Conservation (phyloP, 208 protist genomes). For the Acanthamoeba triangularis region DNA sequence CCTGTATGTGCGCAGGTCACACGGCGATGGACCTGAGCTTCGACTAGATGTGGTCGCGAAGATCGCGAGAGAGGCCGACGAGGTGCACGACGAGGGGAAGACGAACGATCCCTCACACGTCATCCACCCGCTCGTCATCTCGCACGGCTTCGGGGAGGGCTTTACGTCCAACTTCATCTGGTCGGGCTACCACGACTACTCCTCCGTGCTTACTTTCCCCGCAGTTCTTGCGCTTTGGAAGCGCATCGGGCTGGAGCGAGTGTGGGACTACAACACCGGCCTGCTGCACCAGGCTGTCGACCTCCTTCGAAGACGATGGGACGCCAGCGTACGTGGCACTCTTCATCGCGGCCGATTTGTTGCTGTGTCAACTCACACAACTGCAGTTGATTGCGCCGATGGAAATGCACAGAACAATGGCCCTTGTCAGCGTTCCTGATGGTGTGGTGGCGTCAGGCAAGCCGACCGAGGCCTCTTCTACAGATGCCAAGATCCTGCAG, state of each 20-base stretch:
- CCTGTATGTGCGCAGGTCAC: background rate
- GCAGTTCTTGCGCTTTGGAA: slow-evolving; percentile 92
- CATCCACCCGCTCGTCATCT: slow-evolving; percentile 78
- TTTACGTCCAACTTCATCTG: slow-evolving; percentile 95
- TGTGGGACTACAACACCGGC: slow-evolving; percentile 1
- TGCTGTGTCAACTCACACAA: background rate
- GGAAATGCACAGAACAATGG: background rate
- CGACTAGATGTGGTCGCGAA: background rate
- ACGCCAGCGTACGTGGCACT: background rate
- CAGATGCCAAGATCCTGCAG: slow-evolving; percentile 1
- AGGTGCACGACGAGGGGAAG: background rate
- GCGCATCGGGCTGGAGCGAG: background rate
- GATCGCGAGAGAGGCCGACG: background rate
- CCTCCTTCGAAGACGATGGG: background rate
- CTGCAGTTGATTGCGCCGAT: background rate
- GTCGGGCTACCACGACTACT: slow-evolving; percentile 94
- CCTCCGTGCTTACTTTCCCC: slow-evolving; percentile 92
- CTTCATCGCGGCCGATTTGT: slow-evolving; percentile 74
- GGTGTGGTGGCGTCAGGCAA: background rate
- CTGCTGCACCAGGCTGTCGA: slow-evolving; percentile 85
- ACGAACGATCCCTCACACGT: background rate
- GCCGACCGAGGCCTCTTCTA: background rate
- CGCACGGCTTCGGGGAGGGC: slow-evolving; percentile 94
- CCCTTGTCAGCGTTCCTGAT: background rate
- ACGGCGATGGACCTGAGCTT: background rate